Conservation (phyloP, 129 eudicot genomes). For the Erigeron canadensis region DNA sequence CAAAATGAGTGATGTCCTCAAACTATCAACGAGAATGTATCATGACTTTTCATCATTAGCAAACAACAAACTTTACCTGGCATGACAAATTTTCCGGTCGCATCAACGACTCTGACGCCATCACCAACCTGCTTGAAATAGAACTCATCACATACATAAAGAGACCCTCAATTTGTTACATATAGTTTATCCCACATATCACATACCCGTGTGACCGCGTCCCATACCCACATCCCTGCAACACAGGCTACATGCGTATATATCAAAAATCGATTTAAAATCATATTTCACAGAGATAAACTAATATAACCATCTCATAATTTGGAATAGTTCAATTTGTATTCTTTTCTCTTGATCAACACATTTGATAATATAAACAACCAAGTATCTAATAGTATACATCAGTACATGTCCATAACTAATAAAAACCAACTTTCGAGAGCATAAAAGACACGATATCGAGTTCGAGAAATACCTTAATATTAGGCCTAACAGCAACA, state of each 20-base stretch:
- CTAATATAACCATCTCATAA: background rate
- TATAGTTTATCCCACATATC: background rate
- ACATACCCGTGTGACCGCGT: background rate
- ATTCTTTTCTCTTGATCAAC: conserved; percentile 11
- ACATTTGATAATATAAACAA: background rate
- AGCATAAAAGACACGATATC: background rate
- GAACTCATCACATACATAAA: conserved; percentile 14
- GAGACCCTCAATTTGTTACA: background rate
- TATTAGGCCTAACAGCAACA: conserved; percentile 65
- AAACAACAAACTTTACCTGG: conserved; percentile 55
- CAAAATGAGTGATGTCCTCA: conserved; percentile 12
- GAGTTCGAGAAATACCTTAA: conserved; percentile 48
- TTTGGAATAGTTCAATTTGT: conserved; percentile 1
- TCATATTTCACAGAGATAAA: background rate
- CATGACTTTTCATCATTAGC: background rate
- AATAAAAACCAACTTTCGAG: background rate
- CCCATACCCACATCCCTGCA: background rate
- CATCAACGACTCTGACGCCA: conserved; percentile 73
- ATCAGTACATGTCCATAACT: background rate
- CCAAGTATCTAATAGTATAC: background rate
- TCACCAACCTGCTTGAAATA: conserved; percentile 67
- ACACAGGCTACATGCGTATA: background rate
- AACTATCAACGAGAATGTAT: background rate
- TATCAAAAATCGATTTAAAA: conserved; percentile 15
- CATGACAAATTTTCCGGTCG: conserved; percentile 96